phyloP scores from a whole-genome alignment of 805 yeast species.

The Saturnispora besseyi region DNA sequence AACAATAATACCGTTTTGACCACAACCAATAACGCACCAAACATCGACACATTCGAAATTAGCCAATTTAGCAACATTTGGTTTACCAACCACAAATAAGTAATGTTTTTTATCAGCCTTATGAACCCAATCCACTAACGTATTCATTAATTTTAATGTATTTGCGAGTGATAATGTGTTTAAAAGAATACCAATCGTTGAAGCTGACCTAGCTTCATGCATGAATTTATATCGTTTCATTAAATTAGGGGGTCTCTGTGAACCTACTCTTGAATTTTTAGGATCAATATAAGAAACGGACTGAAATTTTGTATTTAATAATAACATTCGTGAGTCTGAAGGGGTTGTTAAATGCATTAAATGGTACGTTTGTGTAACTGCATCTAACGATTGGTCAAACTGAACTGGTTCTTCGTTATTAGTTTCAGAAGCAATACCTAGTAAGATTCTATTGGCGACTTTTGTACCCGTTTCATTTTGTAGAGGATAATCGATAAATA shows the following conservation, averaged over 20 bases:
- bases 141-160: constrained; percentile 57
- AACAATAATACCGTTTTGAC: constrained; percentile 83
- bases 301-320: constrained; percentile 61
- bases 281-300: constrained; percentile 46
- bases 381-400: constrained; percentile 25
- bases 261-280: constrained; percentile 20
- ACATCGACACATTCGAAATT: constrained; percentile 90
- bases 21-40: constrained; percentile 94
- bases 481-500: constrained; percentile 19
- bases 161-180: constrained; percentile 79
- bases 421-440: constrained; percentile 18
- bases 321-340: constrained; percentile 68
- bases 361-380: constrained; percentile 36
- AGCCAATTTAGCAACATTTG: constrained; percentile 93
- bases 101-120: constrained; percentile 85
- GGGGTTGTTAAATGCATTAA: constrained; percentile 69
- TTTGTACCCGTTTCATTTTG: constrained; percentile 6
- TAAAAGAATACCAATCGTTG: constrained; percentile 84
- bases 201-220: constrained; percentile 85
- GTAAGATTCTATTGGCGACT: constrained; percentile 28
- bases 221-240: constrained; percentile 78
- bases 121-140: constrained; percentile 50
- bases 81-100: constrained; percentile 93
- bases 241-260: constrained; percentile 69
- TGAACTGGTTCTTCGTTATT: constrained; percentile 8